A percentile compares a stretch with the other conserved stretches of the same genome.
Conservation (phyloP, 2,329 filamentous ascomycete species). For the Colletotrichum sp. region DNA sequence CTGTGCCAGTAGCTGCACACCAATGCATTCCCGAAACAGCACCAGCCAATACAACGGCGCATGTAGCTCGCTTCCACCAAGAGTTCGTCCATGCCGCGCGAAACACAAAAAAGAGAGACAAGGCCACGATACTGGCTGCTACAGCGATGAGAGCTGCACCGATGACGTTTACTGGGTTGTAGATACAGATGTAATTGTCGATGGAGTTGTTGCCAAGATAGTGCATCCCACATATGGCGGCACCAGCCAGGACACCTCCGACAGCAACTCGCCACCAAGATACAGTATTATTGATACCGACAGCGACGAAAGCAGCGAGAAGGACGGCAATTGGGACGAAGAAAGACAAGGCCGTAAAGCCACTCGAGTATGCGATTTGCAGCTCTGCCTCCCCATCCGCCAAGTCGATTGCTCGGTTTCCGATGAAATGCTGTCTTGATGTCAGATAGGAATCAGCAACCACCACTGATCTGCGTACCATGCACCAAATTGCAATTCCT, state of each 20-base stretch:
- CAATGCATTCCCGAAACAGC: slow-evolving; percentile 90
- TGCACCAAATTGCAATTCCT: slow-evolving; percentile 76
- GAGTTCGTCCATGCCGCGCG: slow-evolving; percentile 78
- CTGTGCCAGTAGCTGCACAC: slow-evolving; percentile 75
- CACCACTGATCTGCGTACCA: slow-evolving; percentile 47
- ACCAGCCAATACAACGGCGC: slow-evolving; percentile 70
- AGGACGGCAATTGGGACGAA: slow-evolving; percentile 81
- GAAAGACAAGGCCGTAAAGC: slow-evolving; percentile 78
- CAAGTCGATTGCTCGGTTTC: slow-evolving; percentile 79
- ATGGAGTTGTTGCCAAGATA: slow-evolving; percentile 88
- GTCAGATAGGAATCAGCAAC: slow-evolving; percentile 40
- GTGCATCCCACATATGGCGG: slow-evolving; percentile 84
- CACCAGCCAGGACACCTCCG: slow-evolving; percentile 74
- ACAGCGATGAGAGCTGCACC: slow-evolving; percentile 77
- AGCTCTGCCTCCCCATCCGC: slow-evolving; percentile 64
- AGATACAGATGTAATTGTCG: slow-evolving; percentile 74
- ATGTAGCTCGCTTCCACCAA: slow-evolving; percentile 76
- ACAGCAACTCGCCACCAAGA: slow-evolving; percentile 63
- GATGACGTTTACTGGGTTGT: slow-evolving; percentile 63
- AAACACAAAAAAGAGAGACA: slow-evolving; percentile 80
- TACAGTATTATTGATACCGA: slow-evolving; percentile 64
- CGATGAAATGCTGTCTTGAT: slow-evolving; percentile 75
- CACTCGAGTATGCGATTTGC: slow-evolving; percentile 76
- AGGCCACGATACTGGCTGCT: slow-evolving; percentile 70
- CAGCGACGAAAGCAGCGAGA: slow-evolving; percentile 72